Evolutionary conservation across 164 flowering plant species (phyloP).

Genomic region (Magnolia sinica): DNA sequence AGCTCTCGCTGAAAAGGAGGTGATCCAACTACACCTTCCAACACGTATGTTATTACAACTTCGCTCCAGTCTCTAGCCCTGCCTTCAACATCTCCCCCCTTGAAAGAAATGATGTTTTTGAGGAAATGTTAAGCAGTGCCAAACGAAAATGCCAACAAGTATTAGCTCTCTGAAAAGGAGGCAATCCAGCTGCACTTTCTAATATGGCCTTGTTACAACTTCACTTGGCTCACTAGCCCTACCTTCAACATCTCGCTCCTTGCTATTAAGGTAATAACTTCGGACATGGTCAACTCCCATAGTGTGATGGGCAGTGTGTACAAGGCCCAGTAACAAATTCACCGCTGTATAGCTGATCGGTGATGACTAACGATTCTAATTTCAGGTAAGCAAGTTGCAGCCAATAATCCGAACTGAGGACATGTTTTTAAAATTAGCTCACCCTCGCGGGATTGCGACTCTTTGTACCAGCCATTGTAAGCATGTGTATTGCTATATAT

Average conservation of each 20-base stretch:
- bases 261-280: conserved; percentile 26
- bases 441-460: neutral
- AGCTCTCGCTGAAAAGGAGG: too few relatives aligned
- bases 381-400: neutral
- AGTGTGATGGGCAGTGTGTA: neutral
- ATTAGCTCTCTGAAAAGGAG: conserved; percentile 4
- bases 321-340: neutral
- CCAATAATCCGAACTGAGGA: neutral
- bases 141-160: too few relatives aligned
- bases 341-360: neutral
- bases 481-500: too few relatives aligned
- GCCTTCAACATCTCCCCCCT: too few relatives aligned
- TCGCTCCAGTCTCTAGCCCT: too few relatives aligned
- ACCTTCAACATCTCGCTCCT: conserved; percentile 26
- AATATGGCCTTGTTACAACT: conserved; percentile 9
- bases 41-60: too few relatives aligned
- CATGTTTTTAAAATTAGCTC: neutral
- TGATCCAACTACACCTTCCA: too few relatives aligned
- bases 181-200: conserved; percentile 19
- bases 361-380: neutral
- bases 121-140: too few relatives aligned
- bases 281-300: conserved; percentile 10
- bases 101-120: too few relatives aligned
- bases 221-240: conserved; percentile 22
- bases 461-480: neutral